A percentile compares a stretch with the other conserved stretches of the same genome.
phyloP scores from a whole-genome alignment of 441 rosid species.

The Pelargonium citronellum region DNA sequence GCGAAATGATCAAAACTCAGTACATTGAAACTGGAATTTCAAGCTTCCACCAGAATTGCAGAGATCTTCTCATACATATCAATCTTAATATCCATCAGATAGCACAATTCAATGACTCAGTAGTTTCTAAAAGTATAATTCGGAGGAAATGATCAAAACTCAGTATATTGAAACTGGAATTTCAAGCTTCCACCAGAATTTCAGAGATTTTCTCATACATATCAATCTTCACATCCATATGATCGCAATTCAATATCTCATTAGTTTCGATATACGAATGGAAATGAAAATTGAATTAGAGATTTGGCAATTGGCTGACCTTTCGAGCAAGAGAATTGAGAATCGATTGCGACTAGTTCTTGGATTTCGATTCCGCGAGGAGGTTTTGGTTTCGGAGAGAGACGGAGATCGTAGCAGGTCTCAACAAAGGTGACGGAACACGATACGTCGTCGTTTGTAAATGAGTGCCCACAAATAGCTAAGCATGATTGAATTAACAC shows the following conservation, averaged over 20 bases:
- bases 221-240: background rate
- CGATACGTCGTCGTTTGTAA: too few relatives aligned
- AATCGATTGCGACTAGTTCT: background rate
- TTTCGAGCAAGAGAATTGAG: background rate
- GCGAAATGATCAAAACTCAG: background rate
- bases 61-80: too few relatives aligned
- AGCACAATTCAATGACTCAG: too few relatives aligned
- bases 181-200: constrained; percentile 1
- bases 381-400: background rate
- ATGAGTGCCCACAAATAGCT: too few relatives aligned
- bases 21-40: background rate
- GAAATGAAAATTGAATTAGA: constrained; percentile 5
- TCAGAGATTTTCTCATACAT: background rate
- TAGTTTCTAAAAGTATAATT: background rate
- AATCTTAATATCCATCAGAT: too few relatives aligned
- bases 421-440: background rate
- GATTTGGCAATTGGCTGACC: constrained; percentile 6
- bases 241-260: background rate
- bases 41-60: constrained; percentile 1
- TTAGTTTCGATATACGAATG: background rate
- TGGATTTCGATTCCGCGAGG: background rate
- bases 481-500: too few relatives aligned
- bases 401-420: constrained; percentile 5
- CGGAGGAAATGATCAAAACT: background rate
- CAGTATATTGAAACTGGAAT: background rate